Percentiles rank a stretch among this genome's conserved stretches.
These are phyloP conservation scores for Mycena haematopus DNA, from an alignment of 768 basidiomycete genomes.

Conservation along the genomic window DNA sequence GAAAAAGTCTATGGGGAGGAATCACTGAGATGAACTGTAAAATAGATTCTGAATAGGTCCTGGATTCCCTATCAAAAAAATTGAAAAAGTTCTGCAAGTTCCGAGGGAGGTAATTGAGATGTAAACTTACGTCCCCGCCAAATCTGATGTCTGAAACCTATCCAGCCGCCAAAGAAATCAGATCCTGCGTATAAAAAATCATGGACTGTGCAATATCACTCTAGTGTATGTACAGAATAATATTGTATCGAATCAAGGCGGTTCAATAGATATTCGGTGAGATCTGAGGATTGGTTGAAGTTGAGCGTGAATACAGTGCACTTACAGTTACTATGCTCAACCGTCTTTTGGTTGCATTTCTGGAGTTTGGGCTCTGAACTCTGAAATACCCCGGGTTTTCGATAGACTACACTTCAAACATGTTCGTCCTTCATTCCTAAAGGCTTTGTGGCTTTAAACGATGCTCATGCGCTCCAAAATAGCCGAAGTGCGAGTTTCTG, in stretches of 20 bases:
- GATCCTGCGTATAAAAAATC: background rate
- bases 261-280: background rate
- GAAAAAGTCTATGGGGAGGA: too few relatives aligned
- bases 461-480: too few relatives aligned
- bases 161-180: background rate
- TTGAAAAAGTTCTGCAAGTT: too few relatives aligned
- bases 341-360: background rate
- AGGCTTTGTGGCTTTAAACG: too few relatives aligned
- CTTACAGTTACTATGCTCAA: background rate
- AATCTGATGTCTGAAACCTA: background rate
- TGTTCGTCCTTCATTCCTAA: background rate
- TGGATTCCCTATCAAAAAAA: too few relatives aligned
- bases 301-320: background rate
- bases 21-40: too few relatives aligned
- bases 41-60: too few relatives aligned
- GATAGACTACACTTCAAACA: background rate
- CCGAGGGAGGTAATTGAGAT: background rate
- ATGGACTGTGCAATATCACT: background rate
- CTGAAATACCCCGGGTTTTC: background rate
- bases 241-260: background rate
- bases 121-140: background rate
- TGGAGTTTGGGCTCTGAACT: too few relatives aligned
- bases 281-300: background rate
- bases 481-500: background rate
- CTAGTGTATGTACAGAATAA: background rate